Evolutionary conservation across 1,284 basidiomycete genomes (phyloP).

Genomic region (Malassezia psittaci): DNA sequence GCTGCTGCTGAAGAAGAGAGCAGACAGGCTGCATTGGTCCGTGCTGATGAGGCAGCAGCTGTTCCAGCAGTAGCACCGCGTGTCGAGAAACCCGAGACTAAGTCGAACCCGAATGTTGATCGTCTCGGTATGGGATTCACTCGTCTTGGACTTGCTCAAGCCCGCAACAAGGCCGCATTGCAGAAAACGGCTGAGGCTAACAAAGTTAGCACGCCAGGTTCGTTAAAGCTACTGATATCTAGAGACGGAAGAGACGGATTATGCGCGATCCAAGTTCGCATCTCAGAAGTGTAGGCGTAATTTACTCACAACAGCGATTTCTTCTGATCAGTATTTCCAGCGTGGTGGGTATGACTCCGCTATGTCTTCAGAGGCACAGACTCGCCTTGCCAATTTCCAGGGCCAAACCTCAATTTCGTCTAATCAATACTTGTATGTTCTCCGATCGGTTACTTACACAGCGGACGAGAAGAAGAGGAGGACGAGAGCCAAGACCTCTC

Average conservation of each 20-base stretch:
- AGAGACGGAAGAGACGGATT: constrained; percentile 55
- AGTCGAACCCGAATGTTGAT: constrained; percentile 55
- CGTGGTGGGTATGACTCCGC: constrained; percentile 74
- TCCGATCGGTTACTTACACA: neutral
- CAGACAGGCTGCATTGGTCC: constrained; percentile 25
- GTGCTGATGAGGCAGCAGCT: constrained; percentile 16
- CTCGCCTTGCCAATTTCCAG: constrained; percentile 71
- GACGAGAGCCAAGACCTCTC: constrained; percentile 38
- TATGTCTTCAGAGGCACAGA: constrained; percentile 65
- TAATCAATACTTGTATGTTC: constrained; percentile 51
- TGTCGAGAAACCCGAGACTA: constrained; percentile 41
- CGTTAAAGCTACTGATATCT: neutral
- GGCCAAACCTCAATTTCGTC: constrained; percentile 90
- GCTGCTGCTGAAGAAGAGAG: constrained; percentile 19
- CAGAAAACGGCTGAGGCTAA: constrained; percentile 22
- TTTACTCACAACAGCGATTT: constrained; percentile 51
- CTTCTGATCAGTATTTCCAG: constrained; percentile 94
- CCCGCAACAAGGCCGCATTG: constrained; percentile 19
- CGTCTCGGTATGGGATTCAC: constrained; percentile 69
- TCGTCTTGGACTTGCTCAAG: constrained; percentile 61
- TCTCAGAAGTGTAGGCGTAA: constrained; percentile 60
- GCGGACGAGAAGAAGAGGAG: constrained; percentile 81
- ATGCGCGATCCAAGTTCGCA: constrained; percentile 82
- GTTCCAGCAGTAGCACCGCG: constrained; percentile 16
- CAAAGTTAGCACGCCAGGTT: neutral